Conservation (phyloP, 1,284 basidiomycete genomes). For the Heimioporus retisporus region DNA sequence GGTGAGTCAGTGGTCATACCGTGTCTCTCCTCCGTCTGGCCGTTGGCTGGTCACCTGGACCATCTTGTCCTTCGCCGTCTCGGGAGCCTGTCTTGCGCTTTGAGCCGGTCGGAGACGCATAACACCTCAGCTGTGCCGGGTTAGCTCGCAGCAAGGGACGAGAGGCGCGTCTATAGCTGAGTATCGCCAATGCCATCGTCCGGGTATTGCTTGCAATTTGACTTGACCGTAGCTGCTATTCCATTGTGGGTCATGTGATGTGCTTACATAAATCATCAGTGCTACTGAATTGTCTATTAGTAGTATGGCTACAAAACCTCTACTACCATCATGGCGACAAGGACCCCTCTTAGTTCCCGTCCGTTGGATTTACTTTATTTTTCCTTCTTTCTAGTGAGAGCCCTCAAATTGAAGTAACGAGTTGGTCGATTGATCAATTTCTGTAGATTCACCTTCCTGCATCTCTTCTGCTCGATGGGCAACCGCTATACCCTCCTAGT, state of each 20-base stretch:
- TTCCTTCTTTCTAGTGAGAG: conserved; percentile 66
- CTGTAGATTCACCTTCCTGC: conserved; percentile 70
- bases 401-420: not conserved
- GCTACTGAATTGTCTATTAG: too few species aligned
- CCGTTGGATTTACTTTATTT: conserved; percentile 74
- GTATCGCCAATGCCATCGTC: conserved; percentile 25
- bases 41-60: conserved; percentile 31
- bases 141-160: conserved; percentile 9
- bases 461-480: conserved; percentile 75
- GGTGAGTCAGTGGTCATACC: conserved; percentile 12
- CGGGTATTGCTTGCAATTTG: not conserved
- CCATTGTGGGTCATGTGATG: conserved; percentile 13
- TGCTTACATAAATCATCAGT: not conserved
- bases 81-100: conserved; percentile 32
- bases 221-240: not conserved
- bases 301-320: too few species aligned
- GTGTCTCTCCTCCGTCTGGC: conserved; percentile 39
- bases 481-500: conserved; percentile 68
- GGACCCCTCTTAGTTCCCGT: conserved; percentile 57
- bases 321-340: conserved; percentile 9
- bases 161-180: conserved; percentile 23
- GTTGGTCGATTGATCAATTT: not conserved
- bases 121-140: conserved; percentile 17
- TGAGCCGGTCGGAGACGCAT: conserved; percentile 35
- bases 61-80: conserved; percentile 24